phyloP scores from a whole-genome alignment of 75 land plant genomes.

The Pinus albicaulis region DNA sequence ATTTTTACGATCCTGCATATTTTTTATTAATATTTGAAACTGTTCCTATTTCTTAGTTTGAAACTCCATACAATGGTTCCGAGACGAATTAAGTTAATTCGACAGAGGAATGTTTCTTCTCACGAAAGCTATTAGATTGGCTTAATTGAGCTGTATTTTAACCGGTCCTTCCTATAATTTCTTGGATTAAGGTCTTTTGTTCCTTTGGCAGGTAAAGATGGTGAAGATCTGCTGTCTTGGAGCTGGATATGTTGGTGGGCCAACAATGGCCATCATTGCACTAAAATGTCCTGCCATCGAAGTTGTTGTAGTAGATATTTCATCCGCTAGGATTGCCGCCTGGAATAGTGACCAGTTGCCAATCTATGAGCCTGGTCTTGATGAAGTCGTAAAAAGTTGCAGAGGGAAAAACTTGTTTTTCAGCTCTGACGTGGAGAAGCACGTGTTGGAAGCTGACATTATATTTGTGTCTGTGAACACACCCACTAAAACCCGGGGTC shows the following conservation, averaged over 20 bases:
- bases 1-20: no score
- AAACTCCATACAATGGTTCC: no score
- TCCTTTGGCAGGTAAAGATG: constrained; percentile 16
- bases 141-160: no score
- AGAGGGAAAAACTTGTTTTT: constrained; percentile 72
- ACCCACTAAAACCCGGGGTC: constrained; percentile 84
- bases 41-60: no score
- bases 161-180: no score
- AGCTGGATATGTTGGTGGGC: constrained; percentile 92
- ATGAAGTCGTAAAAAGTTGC: constrained; percentile 81
- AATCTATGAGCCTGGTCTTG: constrained; percentile 86
- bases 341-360: constrained; percentile 92
- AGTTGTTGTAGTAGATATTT: constrained; percentile 83
- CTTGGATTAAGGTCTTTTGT: no score
- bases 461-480: constrained; percentile 84
- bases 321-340: constrained; percentile 61
- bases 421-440: constrained; percentile 77
- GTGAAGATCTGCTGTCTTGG: constrained; percentile 86
- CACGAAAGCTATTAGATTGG: no score
- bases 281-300: constrained; percentile 76
- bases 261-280: constrained; percentile 93
- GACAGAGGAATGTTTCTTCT: no score
- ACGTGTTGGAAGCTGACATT: constrained; percentile 58
- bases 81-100: no score
- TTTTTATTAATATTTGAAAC: no score